Base-by-base conservation (phyloP, 352 stramenopile genomes). In the Phytophthora pluvialis region DNA sequence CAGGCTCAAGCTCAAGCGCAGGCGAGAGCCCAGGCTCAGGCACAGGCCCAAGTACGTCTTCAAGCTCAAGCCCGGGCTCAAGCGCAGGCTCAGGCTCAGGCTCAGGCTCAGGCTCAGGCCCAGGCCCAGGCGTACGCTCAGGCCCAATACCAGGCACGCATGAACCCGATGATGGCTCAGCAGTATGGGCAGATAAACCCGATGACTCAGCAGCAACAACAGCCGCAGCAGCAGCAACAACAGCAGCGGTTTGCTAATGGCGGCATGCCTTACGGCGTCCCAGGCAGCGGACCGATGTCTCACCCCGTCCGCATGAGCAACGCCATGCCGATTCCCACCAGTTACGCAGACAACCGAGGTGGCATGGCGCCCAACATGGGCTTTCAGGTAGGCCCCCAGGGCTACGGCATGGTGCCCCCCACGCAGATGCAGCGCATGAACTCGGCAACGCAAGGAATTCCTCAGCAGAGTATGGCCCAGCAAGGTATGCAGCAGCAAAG, bases 141-240 rank as follows among this genome's bases (percentile, higher is more conserved):
- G 50, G 78, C 76, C n/a, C 80, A 89, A 60, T 88, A 87, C 56
- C 80, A 89, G 53, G 80, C 78, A n/a, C 80, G 76, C 10, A 75
- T 91, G 56, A 83, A 78, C 50, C 73, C 74, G 5, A 83, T 89
- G 72, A 77, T 77, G 21, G 66, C 63, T 18, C 35, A 75, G 33
- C 68, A 76, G 43, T 71, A 83, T 56, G 57, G 50, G 51, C 77
- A 81, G 43, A 80, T 78, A 60, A 77, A 73, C 26, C 42, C 65
- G 15, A 73, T 73, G 52, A 43, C 50, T 15, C 59, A 71, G 29
- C 64, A 71, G 50, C 62, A 72, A 54, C 67, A 73, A n/a, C 77
- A 21, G 21, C 21, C 21, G 21, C 21, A 83, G 54, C 75, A 75
- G 29, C 64, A 71, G 50, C 62, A 72, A 54, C 67, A 73, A 16